These are phyloP conservation scores for Rhexocercosporidium sp. DNA, from an alignment of 2,329 filamentous ascomycete genomes.

Conservation along the genomic window DNA sequence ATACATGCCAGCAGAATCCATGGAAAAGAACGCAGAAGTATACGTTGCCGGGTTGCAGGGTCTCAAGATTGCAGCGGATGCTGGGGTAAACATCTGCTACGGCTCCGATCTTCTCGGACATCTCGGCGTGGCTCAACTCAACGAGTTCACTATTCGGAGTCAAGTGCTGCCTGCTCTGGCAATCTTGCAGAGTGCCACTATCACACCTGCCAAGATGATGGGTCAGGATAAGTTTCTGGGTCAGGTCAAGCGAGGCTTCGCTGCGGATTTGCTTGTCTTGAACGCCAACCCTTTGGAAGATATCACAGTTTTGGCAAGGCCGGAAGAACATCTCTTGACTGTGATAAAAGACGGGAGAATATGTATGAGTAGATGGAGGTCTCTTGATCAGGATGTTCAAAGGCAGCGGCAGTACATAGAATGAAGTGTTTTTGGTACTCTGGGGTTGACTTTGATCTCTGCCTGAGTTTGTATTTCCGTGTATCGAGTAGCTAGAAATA, in stretches of 20 bases:
- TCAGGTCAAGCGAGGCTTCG: conserved; percentile 54
- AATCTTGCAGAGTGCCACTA: conserved; percentile 56
- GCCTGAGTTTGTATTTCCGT: too few relatives aligned
- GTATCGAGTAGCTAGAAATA: too few relatives aligned
- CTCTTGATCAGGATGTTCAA: conserved; percentile 20
- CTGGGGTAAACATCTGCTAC: conserved; percentile 60
- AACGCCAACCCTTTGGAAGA: conserved; percentile 60
- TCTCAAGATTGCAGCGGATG: conserved; percentile 54
- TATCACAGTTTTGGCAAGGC: conserved; percentile 53
- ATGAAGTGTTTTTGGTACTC: too few relatives aligned
- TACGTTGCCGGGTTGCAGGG: conserved; percentile 52
- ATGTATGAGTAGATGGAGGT: conserved; percentile 32
- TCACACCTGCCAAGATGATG: conserved; percentile 57
- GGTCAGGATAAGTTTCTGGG: conserved; percentile 53
- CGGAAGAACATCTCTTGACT: conserved; percentile 53
- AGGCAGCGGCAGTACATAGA: background rate
- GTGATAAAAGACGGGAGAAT: conserved; percentile 62
- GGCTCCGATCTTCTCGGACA: conserved; percentile 60
- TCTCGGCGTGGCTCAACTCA: conserved; percentile 52
- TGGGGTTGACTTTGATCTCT: too few relatives aligned
- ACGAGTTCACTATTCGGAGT: conserved; percentile 53
- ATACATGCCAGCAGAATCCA: conserved; percentile 51
- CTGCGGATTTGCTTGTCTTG: conserved; percentile 59
- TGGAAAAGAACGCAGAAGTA: conserved; percentile 57
- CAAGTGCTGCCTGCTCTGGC: conserved; percentile 49